Conservation (phyloP, 352 stramenopile species). For the Phytophthora rubi region DNA sequence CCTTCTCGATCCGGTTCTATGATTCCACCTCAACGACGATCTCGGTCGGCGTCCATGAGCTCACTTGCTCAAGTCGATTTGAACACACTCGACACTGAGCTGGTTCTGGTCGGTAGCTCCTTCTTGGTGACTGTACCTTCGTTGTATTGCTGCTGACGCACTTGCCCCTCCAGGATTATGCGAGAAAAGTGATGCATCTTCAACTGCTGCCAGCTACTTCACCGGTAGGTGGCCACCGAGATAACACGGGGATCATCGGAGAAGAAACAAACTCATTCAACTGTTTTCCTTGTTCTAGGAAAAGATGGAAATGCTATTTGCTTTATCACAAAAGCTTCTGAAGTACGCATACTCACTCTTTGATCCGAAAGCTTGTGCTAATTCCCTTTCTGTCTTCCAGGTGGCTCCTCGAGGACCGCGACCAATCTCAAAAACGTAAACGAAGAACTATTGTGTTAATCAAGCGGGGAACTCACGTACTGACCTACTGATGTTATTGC, state of each 20-base stretch:
- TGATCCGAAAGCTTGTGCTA: not conserved
- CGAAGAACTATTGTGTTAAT: not conserved
- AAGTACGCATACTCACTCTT: constrained; percentile 19
- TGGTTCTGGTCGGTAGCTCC: constrained; percentile 31
- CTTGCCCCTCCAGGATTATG: constrained; percentile 34
- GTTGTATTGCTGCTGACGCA: not conserved
- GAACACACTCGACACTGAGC: constrained; percentile 30
- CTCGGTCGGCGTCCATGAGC: constrained; percentile 38
- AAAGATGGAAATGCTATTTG: constrained; percentile 50
- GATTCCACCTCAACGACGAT: constrained; percentile 27
- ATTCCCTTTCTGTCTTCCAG: constrained; percentile 7
- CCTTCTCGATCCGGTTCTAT: constrained; percentile 21
- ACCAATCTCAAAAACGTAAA: constrained; percentile 28
- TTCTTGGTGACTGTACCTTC: not conserved
- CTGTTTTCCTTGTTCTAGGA: constrained; percentile 23
- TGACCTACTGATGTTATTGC: constrained; percentile 3
- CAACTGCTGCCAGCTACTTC: constrained; percentile 34
- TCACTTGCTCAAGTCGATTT: constrained; percentile 43
- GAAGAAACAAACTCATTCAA: not conserved
- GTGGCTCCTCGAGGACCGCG: constrained; percentile 41
- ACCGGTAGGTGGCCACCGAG: constrained; percentile 13
- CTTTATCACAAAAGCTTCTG: constrained; percentile 44
- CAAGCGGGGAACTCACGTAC: not conserved
- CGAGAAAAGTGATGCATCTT: constrained; percentile 41
- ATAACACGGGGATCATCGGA: not conserved